phyloP scores from a whole-genome alignment of 2,329 filamentous ascomycete species.

The Paraconiothyrium sp. region DNA sequence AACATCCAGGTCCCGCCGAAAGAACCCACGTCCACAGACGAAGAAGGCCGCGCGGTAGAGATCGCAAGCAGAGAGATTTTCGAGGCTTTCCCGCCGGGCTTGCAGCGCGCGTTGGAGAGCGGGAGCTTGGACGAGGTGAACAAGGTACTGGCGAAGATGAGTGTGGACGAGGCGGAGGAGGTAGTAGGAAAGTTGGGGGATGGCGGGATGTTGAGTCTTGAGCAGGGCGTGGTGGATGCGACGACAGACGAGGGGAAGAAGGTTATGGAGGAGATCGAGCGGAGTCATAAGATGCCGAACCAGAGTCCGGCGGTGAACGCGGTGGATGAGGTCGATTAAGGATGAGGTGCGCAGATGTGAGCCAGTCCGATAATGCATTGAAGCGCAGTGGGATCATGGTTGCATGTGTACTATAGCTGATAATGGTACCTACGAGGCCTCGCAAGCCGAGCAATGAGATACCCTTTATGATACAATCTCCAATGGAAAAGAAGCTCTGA shows the following conservation, averaged over 20 bases:
- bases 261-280: conserved; percentile 75
- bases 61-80: conserved; percentile 76
- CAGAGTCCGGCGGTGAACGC: conserved; percentile 42
- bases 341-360: neutral
- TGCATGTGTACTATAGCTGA: conserved; percentile 13
- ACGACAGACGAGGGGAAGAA: conserved; percentile 87
- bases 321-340: neutral
- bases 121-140: conserved; percentile 91
- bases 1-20: conserved; percentile 82
- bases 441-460: conserved; percentile 2
- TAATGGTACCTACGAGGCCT: conserved; percentile 14
- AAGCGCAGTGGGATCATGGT: neutral
- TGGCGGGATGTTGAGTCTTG: conserved; percentile 88
- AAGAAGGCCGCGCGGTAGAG: conserved; percentile 69
- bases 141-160: conserved; percentile 87
- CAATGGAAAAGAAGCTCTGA: neutral
- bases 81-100: conserved; percentile 80
- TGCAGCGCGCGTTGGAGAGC: conserved; percentile 85
- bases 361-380: neutral
- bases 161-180: conserved; percentile 85
- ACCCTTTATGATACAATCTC: conserved; percentile 2
- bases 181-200: conserved; percentile 82
- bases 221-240: conserved; percentile 93
- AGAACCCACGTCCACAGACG: conserved; percentile 54
- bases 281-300: conserved; percentile 49